Evolutionary conservation across 1,284 basidiomycete genomes (phyloP), one percentile per base, ranked within the genome.

Genomic region (Inonotus obliquus): DNA sequence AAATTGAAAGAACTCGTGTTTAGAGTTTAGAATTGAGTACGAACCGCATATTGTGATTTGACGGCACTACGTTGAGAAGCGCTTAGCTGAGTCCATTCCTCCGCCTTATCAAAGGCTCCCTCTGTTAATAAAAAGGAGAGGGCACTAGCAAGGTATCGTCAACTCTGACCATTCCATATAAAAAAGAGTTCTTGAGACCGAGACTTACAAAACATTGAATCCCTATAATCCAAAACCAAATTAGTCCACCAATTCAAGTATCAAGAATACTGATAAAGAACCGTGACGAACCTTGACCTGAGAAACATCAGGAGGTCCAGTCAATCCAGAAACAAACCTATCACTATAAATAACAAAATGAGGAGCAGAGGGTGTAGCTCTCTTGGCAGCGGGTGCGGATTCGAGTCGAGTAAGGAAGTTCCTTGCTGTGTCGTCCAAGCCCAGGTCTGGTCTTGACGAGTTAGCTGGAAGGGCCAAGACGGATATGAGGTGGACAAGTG

Each of bases 91-190:
- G 69, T 67, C 80, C 80, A 81, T 62, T 72, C 74, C 11, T 72
- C 62, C 4, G 79, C 80, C 67, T 84, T 77, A 63, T 85, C 84
- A 61, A 73, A 81, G 10, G 81, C 70, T n/a, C 83, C 83, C 61
- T 72, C 74, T 3, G 73, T 65, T 7, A 82, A 69, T 54, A 83
- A 73, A 71, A 84, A 85, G 14, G 78, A 77, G 19, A 85, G 69
- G 10, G 77, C 71, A 64, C 80, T 83, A 35, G n/a, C n/a, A n/a
- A 27, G 41, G 11, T 44, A 19, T 13, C 19, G 37, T 55, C 7
- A 45, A 21, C 9, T 14, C 17, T 37, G 17, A 21, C 10, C n/a
- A 23, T 25, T 37, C 32, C 17, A 17, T 23, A 10, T 6, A 23
- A n/a, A 39, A 44, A 44, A 4, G 10, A 25, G 4, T 49, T 49